Evolutionary conservation across 2,329 filamentous ascomycete genomes (phyloP).

Genomic region (Salinomyces thailandicus): DNA sequence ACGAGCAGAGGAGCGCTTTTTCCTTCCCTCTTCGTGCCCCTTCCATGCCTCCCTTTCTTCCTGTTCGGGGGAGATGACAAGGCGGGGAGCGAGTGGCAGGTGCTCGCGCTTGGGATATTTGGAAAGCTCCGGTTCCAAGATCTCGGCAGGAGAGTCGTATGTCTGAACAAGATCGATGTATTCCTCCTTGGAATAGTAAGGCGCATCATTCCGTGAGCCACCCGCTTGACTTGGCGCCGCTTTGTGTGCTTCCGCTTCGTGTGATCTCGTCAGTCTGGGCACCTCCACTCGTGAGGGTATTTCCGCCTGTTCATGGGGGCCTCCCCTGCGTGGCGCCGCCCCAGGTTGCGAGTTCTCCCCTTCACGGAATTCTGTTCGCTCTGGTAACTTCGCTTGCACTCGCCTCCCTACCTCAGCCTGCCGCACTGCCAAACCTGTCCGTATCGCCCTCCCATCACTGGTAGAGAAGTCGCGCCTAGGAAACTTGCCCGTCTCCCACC

Average conservation of each 20-base stretch:
- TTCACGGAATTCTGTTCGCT: too few species aligned
- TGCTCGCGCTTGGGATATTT: background rate
- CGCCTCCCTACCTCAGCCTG: background rate
- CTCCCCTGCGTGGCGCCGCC: too few species aligned
- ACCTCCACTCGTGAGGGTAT: too few species aligned
- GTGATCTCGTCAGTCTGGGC: slow-evolving; percentile 28
- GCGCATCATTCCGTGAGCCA: too few species aligned
- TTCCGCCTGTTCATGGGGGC: too few species aligned
- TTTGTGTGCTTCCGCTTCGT: too few species aligned
- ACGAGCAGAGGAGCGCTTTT: too few species aligned
- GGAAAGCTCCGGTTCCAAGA: slow-evolving; percentile 8
- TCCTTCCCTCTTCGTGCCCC: background rate
- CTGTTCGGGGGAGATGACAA: slow-evolving; percentile 20
- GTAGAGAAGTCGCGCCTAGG: background rate
- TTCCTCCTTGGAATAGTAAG: too few species aligned
- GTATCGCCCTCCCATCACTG: background rate
- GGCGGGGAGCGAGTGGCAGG: slow-evolving; percentile 20
- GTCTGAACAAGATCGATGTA: slow-evolving; percentile 40
- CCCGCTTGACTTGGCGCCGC: too few species aligned
- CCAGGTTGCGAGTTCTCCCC: too few species aligned
- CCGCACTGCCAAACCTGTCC: slow-evolving; percentile 6
- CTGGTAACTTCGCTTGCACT: too few species aligned
- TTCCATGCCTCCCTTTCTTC: slow-evolving; percentile 9
- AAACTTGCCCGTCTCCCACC: background rate
- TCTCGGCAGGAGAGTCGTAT: slow-evolving; percentile 26